Evolutionary conservation across 2,329 filamentous ascomycete species (phyloP), one percentile per base, ranked within the genome.

Genomic region (Microascus cirrosus): DNA sequence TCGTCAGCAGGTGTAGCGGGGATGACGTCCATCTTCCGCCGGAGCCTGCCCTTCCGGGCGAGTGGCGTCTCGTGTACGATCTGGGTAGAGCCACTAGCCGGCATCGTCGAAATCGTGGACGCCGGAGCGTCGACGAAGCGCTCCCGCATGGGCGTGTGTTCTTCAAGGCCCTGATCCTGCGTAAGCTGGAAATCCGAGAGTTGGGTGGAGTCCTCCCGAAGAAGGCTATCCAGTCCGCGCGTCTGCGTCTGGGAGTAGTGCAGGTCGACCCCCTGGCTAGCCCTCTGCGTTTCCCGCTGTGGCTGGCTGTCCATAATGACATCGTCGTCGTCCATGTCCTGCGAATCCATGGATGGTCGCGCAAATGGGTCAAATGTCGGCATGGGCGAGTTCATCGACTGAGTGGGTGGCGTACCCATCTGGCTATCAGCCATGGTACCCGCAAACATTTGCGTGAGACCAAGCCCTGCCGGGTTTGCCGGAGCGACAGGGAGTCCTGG

Each of bases 391-490:
- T 73, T 70, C 34, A 75, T 70, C 7, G 77, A 78, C 20, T 78
- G 45, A 18, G 45, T 36, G n/a, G 55, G 55, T 8, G 28, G 28
- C 20, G 48, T 39, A 20, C 48, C 42, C 22, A 32, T 34, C 56
- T 54, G 50, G 35, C 51, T 83, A 68, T 76, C 84, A 54, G 89
- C 90, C 83, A 96, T 87, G 1, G 91, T 96, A 13, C 90, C 90
- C 5, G 88, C 89, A 67, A 96, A 96, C 61, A 94, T 93, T 65
- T 96, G 92, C 0, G 90, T 95, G 52, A 96, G 77, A 11, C 90
- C 88, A 50, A 95, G 73, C 2, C 83, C 84, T 39, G 82, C 83
- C 24, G 82, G 77, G 0, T 77, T 80, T 24, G 77, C 70, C 7
- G 48, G 55, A 15, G 55, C 45, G 3, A 85, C 76, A 2, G 85